Evolutionary conservation across 1,284 basidiomycete species (phyloP).

Genomic region (Cutaneotrichosporon cavernicola): DNA sequence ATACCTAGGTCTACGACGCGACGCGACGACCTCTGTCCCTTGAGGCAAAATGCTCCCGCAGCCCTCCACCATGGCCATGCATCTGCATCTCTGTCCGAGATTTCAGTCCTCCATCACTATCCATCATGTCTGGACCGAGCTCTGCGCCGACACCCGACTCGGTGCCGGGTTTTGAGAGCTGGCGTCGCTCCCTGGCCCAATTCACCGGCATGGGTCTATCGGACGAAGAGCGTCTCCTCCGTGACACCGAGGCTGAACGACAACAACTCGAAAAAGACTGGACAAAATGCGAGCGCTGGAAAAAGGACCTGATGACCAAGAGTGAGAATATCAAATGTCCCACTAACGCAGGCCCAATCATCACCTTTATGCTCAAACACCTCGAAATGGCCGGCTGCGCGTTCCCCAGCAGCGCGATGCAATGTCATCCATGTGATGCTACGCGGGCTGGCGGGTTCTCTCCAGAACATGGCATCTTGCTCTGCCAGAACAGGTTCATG

Average conservation of each 20-base stretch:
- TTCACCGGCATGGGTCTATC: slow-evolving; percentile 53
- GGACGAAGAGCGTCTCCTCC: slow-evolving; percentile 38
- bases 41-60: background rate
- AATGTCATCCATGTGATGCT: slow-evolving; percentile 76
- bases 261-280: slow-evolving; percentile 51
- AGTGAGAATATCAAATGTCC: slow-evolving; percentile 46
- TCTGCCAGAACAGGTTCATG: slow-evolving; percentile 80
- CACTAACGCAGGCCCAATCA: slow-evolving; percentile 65
- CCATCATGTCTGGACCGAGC: background rate
- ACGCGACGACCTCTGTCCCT: too few species aligned
- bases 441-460: slow-evolving; percentile 78
- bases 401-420: slow-evolving; percentile 65
- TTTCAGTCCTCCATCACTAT: background rate
- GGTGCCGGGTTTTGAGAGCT: slow-evolving; percentile 48
- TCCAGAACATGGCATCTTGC: slow-evolving; percentile 70
- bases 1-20: too few species aligned
- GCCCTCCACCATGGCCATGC: background rate
- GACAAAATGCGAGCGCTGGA: slow-evolving; percentile 56
- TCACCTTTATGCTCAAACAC: slow-evolving; percentile 86
- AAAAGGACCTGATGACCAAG: slow-evolving; percentile 52
- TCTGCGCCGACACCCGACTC: slow-evolving; percentile 6
- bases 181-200: slow-evolving; percentile 48
- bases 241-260: slow-evolving; percentile 24
- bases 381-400: slow-evolving; percentile 67
- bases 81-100: background rate